These are phyloP conservation scores for Candida vartiovaarae DNA, from an alignment of 805 yeast species.

Conservation along the genomic window DNA sequence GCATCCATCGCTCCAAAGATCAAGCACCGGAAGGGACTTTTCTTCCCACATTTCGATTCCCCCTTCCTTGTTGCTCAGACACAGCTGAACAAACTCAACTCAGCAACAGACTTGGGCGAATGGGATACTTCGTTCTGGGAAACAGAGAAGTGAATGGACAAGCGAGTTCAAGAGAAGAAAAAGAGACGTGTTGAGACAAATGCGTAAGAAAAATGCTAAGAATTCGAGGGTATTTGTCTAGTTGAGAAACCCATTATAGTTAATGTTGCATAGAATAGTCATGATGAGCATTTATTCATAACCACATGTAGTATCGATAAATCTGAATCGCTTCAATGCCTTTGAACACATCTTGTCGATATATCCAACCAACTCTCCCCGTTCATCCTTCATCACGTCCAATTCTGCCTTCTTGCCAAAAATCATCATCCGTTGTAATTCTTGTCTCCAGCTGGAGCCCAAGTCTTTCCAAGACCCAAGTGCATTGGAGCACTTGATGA, in stretches of 20 bases:
- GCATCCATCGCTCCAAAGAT: slow-evolving; percentile 21
- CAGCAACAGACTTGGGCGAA: slow-evolving; percentile 28
- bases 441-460: slow-evolving; percentile 26
- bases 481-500: slow-evolving; percentile 19
- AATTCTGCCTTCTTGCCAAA: slow-evolving; percentile 56
- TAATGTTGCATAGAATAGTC: neutral
- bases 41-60: slow-evolving; percentile 78
- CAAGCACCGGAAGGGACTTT: slow-evolving; percentile 36
- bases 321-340: neutral
- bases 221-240: slow-evolving; percentile 17
- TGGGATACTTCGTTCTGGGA: slow-evolving; percentile 82
- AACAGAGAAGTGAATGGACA: slow-evolving; percentile 72
- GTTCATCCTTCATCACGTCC: slow-evolving; percentile 28
- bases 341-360: slow-evolving; percentile 4
- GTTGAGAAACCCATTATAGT: neutral
- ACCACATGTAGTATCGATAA: too few relatives aligned
- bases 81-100: slow-evolving; percentile 52
- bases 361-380: slow-evolving; percentile 1
- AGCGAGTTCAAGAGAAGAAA: slow-evolving; percentile 67
- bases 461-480: slow-evolving; percentile 9
- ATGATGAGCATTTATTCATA: too few relatives aligned
- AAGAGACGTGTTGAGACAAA: slow-evolving; percentile 62
- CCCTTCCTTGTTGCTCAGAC: slow-evolving; percentile 86
- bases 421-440: slow-evolving; percentile 50
- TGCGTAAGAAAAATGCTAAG: slow-evolving; percentile 37